Evolutionary conservation across 805 yeast species (phyloP).

Genomic region (Clavispora asparagi): DNA sequence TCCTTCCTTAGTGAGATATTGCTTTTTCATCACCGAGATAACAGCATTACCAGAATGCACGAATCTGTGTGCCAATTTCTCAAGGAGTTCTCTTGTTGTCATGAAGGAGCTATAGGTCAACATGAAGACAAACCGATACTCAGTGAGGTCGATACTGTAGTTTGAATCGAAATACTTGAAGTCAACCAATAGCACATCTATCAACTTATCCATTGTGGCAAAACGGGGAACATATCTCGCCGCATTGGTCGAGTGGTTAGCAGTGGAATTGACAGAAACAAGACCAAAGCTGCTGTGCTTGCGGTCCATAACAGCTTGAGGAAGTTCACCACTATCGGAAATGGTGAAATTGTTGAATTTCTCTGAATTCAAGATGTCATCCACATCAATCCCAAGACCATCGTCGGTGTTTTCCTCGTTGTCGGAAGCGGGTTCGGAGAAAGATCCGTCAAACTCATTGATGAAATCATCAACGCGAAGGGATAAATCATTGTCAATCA

Average conservation of each 20-base stretch:
- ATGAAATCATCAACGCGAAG: conserved; percentile 35
- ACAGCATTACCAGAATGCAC: conserved; percentile 42
- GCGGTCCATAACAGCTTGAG: conserved; percentile 1
- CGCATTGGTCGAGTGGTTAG: background rate
- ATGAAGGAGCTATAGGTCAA: conserved; percentile 37
- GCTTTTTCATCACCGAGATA: conserved; percentile 37
- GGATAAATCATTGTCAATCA: conserved; percentile 27
- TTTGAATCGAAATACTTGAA: conserved; percentile 48
- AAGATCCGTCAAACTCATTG: conserved; percentile 5
- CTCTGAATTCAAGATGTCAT: conserved; percentile 36
- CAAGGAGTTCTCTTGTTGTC: conserved; percentile 34
- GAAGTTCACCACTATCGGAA: conserved; percentile 11
- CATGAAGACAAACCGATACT: conserved; percentile 38
- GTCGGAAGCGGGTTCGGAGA: background rate
- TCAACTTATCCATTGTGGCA: conserved; percentile 68
- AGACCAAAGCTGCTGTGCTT: conserved; percentile 19
- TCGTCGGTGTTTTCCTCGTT: conserved; percentile 18
- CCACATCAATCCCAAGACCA: conserved; percentile 40
- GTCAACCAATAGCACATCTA: conserved; percentile 76
- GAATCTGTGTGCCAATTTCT: conserved; percentile 36
- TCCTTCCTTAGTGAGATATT: conserved; percentile 12
- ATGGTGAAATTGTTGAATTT: conserved; percentile 28
- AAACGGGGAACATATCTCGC: conserved; percentile 29
- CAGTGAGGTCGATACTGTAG: conserved; percentile 32
- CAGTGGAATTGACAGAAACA: conserved; percentile 11